Evolutionary conservation across 345 rosid species (phyloP), one percentile per base, ranked within the genome.

Genomic region (Combretum micranthum): DNA sequence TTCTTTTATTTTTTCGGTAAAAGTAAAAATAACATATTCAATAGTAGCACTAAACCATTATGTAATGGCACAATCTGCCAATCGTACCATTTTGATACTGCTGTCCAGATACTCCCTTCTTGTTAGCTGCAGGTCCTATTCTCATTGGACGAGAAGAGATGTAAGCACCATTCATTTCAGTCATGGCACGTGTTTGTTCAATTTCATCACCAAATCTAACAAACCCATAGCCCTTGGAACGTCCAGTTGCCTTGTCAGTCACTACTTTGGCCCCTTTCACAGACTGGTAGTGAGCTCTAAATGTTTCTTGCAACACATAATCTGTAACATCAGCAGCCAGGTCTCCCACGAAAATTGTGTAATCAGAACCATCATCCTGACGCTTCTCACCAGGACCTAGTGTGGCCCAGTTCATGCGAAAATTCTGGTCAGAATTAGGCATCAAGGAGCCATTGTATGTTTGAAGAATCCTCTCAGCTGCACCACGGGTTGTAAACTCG

Each of bases 161-260:
- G 55, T 66, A 79, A 25, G 73, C 77, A 42, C 99, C 99, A 64
- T 89, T 93, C 97, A 93, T 93, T 67, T 93, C 99, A 39, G 76
- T 77, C 96, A 93, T 89, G 47, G 99, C 90, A 42, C 85, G 90
- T 42, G 69, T 23, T 64, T 93, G 97, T 52, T 93, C 99, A 56
- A 20, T 71, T 70, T 93, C 96, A 70, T 93, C 94, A 7, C 72
- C 86, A 75, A 93, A 89, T 53, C 84, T 86, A 47, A 93, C 94
- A 83, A 93, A 93, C 26, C 97, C 99, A 75, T 93, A 93, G 0
- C 99, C 99, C 76, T 93, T 89, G 17, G 99, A 80, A 17, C 94
- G 86, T 46, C 97, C 99, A 42, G 97, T 93, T 19, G 68, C 63
- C 82, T 96, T 85, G 71, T 93, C 99, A 26, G 79, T 86, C 18